Percentiles rank a stretch among this genome's conserved stretches.
Conservation (phyloP, 345 rosid species). For the Populus simonii region DNA sequence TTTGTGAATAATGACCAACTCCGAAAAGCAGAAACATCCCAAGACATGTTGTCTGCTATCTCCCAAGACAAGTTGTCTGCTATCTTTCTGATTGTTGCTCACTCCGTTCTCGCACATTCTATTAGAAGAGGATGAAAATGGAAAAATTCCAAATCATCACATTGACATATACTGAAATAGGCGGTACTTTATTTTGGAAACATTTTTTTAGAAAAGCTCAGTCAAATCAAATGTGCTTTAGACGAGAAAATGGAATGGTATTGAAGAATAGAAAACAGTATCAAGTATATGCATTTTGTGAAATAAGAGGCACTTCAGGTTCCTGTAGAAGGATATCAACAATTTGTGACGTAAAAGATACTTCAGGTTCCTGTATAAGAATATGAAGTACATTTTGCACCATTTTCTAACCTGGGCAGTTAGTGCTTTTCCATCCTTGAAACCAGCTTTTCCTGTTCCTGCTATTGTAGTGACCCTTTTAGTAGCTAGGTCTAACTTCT, state of each 20-base stretch:
- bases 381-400: background rate
- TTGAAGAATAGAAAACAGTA: background rate
- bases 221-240: background rate
- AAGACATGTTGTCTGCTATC: background rate
- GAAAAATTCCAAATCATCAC: too few relatives aligned
- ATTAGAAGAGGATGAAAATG: background rate
- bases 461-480: conserved; percentile 74
- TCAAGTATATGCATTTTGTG: background rate
- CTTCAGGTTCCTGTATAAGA: background rate
- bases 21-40: background rate
- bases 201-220: too few relatives aligned
- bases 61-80: background rate
- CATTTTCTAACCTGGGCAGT: conserved; percentile 65
- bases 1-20: background rate
- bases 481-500: conserved; percentile 72
- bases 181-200: too few relatives aligned
- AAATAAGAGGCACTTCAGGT: background rate
- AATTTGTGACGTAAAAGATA: background rate
- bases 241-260: background rate
- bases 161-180: too few relatives aligned
- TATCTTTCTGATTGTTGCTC: background rate
- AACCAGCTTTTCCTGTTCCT: conserved; percentile 95
- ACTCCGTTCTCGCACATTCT: background rate
- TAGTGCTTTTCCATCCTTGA: conserved; percentile 68
- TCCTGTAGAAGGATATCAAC: background rate